Base-by-base conservation (phyloP, 75 land plant genomes). In the Sequoia sempervirens region DNA sequence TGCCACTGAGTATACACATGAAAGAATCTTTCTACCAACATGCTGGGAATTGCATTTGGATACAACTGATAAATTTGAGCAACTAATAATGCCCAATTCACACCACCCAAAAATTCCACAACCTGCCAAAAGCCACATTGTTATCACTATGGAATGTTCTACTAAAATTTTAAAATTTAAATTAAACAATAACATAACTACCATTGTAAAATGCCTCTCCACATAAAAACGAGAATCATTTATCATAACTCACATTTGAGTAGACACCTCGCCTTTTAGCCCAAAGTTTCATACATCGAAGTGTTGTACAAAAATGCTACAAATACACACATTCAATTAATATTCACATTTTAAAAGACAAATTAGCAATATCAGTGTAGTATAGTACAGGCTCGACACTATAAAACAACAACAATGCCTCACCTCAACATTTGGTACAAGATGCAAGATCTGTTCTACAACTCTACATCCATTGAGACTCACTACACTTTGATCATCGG, bases 391-490 rank as follows among this genome's bases (percentile, higher is more conserved):
- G 40, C 37, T 43, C 9, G 28, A 26, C 45, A 58, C 9, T 6
- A 34, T 20, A 23, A 34, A 5, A 61, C 18, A 6, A 10, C 28
- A 36, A 37, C 30, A 37, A n/a, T 13, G 30, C 30, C 36, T 40
- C 68, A 85, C 90, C 80, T 89, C 78, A 69, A 89, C 82, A 84
- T 90, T 86, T 47, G 90, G 90, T 43, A 89, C 91, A 50, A 89
- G 84, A 6, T 81, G 90, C 80, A 90, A 53, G 6, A 90, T 89
- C 75, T 89, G 91, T 45, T 90, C 91, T n/a, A 88, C 82, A 53
- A 90, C 91, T 28, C 91, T 79, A 85, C 91, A 90, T 56, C 90
- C 91, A 79, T 88, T 90, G 47, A 90, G 82, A 75, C 91, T 90
- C 69, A 88, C 54, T 23, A 86, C 91, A 79, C 90, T 88, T 56